Conservation (phyloP, 371 early-diverging fungal genomes). For the Capillidium heterosporum region DNA sequence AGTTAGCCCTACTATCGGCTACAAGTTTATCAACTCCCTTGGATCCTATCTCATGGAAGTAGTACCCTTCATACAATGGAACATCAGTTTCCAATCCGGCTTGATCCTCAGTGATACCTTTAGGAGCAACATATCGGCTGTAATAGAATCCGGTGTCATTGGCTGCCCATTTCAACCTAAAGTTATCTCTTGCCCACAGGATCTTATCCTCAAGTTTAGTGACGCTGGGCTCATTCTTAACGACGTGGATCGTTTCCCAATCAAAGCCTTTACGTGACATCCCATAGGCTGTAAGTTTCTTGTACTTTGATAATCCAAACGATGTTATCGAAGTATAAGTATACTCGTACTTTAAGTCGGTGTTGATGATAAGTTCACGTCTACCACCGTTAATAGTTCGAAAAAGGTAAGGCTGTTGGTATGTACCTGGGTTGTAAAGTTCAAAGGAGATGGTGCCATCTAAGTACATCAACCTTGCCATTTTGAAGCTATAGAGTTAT, state of each 20-base stretch:
- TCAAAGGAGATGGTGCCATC: not conserved
- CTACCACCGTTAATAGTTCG: too few species aligned
- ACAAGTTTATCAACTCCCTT: constrained; percentile 23
- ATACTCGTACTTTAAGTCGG: not conserved
- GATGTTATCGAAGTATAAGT: constrained; percentile 10
- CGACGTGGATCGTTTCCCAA: constrained; percentile 35
- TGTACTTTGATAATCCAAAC: constrained; percentile 26
- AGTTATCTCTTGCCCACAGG: constrained; percentile 33
- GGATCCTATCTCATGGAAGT: not conserved
- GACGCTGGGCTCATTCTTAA: constrained; percentile 7
- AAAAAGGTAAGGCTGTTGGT: too few species aligned
- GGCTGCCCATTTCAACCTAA: constrained; percentile 23
- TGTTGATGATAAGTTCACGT: not conserved
- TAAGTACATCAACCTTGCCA: not conserved
- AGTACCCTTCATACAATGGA: not conserved
- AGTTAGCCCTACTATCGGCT: constrained; percentile 23
- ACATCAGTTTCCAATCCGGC: not conserved
- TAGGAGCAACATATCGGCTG: not conserved
- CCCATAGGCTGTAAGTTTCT: constrained; percentile 13
- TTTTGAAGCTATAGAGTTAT: too few species aligned
- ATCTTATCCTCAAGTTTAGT: constrained; percentile 13
- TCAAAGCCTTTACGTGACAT: constrained; percentile 37
- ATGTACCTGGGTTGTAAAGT: not conserved
- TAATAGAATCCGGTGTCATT: constrained; percentile 50
- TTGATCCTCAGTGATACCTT: not conserved